Percentiles rank a stretch among this genome's conserved stretches.
These are phyloP conservation scores for Botryosphaeria agaves DNA, from an alignment of 2,329 filamentous ascomycete species.

Conservation along the genomic window DNA sequence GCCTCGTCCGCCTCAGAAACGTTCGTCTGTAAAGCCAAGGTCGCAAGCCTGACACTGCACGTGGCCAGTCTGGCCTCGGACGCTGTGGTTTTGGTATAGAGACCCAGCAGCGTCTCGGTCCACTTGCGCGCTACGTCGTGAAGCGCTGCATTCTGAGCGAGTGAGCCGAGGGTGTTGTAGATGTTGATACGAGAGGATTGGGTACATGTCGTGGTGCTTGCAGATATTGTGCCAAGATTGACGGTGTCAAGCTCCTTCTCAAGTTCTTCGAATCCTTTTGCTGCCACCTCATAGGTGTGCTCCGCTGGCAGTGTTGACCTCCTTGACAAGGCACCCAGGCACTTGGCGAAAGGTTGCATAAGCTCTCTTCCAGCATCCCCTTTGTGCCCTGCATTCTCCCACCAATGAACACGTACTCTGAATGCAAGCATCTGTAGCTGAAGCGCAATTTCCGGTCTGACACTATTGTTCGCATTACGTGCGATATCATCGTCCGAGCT, in stretches of 20 bases:
- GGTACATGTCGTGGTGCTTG: no score
- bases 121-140: not conserved
- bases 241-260: no score
- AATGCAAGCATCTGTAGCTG: slow-evolving; percentile 48
- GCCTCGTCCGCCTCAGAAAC: no score
- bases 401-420: slow-evolving; percentile 44
- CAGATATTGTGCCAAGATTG: no score
- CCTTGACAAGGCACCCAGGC: slow-evolving; percentile 41
- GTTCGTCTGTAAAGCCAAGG: slow-evolving; percentile 15
- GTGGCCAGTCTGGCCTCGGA: slow-evolving; percentile 12
- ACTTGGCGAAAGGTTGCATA: slow-evolving; percentile 46
- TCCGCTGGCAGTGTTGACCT: slow-evolving; percentile 22
- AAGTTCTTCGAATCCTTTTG: slow-evolving; percentile 9
- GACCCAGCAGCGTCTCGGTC: not conserved
- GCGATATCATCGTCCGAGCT: slow-evolving; percentile 41
- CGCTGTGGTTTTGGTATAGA: not conserved
- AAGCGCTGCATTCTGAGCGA: slow-evolving; percentile 17
- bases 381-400: slow-evolving; percentile 42
- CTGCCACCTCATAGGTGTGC: slow-evolving; percentile 23
- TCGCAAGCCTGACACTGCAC: slow-evolving; percentile 12
- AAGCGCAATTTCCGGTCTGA: slow-evolving; percentile 40
- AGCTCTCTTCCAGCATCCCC: slow-evolving; percentile 47
- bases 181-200: slow-evolving; percentile 4
- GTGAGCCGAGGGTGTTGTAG: slow-evolving; percentile 10
- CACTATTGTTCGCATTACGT: slow-evolving; percentile 34